A percentile compares a stretch with the other conserved stretches of the same genome.
These are phyloP conservation scores for Larix sibirica DNA, from an alignment of 83 land plant species.

Conservation along the genomic window DNA sequence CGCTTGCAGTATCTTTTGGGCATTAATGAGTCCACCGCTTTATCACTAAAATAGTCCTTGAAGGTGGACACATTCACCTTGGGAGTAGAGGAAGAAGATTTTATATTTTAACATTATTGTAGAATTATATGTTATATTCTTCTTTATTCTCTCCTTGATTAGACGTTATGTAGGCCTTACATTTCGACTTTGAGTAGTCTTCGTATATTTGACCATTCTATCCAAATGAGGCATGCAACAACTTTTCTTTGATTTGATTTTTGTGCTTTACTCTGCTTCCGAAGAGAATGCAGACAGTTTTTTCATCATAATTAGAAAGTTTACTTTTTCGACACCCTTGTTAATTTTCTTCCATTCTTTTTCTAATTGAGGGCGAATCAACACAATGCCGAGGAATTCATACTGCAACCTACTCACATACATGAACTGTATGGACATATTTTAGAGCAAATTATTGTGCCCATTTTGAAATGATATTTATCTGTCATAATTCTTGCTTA, in stretches of 20 bases:
- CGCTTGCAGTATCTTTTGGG: constrained; percentile 84
- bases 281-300: not conserved
- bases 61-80: constrained; percentile 24
- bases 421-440: too few relatives aligned
- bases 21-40: constrained; percentile 53
- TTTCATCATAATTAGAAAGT: not conserved
- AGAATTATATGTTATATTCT: not conserved
- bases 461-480: too few relatives aligned
- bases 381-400: too few relatives aligned
- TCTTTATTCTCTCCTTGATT: not conserved
- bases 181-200: not conserved
- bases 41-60: constrained; percentile 31
- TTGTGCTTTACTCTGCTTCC: not conserved
- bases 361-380: not conserved
- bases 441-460: too few relatives aligned
- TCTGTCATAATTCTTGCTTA: too few relatives aligned
- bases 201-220: constrained; percentile 1
- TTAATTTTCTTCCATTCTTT: not conserved
- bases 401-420: too few relatives aligned
- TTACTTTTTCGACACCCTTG: not conserved
- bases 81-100: constrained; percentile 52
- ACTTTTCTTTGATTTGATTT: not conserved
- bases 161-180: not conserved
- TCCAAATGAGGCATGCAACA: not conserved
- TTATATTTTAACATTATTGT: constrained; percentile 29